Evolutionary conservation across 2,329 filamentous ascomycete species (phyloP).

Genomic region (Lithohypha guttulata): DNA sequence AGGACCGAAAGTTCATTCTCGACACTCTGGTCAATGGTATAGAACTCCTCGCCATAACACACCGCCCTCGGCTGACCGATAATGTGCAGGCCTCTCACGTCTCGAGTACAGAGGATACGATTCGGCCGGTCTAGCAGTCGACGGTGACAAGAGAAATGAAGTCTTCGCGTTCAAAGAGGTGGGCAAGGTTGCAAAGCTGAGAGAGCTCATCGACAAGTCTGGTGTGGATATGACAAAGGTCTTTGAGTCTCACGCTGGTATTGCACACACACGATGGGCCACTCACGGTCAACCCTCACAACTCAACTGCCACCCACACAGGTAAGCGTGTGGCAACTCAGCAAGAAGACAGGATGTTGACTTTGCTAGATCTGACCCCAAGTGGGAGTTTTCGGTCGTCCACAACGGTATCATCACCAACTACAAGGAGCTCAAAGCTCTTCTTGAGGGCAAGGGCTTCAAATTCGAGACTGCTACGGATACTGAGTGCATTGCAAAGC

Average conservation of each 20-base stretch:
- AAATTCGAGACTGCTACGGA: conserved; percentile 98
- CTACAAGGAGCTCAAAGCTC: conserved; percentile 97
- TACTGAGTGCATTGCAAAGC: conserved; percentile 97
- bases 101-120: conserved; percentile 99
- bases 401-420: conserved; percentile 99
- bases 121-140: conserved; percentile 87
- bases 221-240: conserved; percentile 80
- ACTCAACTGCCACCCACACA: conserved; percentile 95
- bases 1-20: conserved; percentile 92
- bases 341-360: conserved; percentile 5
- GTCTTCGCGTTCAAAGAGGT: conserved; percentile 98
- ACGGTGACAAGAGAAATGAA: conserved; percentile 98
- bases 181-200: conserved; percentile 95
- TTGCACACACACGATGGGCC: conserved; percentile 98
- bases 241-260: conserved; percentile 96
- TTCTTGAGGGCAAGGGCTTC: conserved; percentile 90
- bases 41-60: conserved; percentile 29
- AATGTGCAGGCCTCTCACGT: conserved; percentile 64
- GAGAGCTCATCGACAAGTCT: conserved; percentile 76
- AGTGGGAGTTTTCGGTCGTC: conserved; percentile 92
- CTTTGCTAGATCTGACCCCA: conserved; percentile 66
- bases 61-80: background rate
- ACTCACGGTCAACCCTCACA: conserved; percentile 92
- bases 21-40: conserved; percentile 91
- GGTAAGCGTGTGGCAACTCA: conserved; percentile 45